These are phyloP conservation scores for Tulasnella sp. DNA, from an alignment of 768 basidiomycete species.

Conservation along the genomic window DNA sequence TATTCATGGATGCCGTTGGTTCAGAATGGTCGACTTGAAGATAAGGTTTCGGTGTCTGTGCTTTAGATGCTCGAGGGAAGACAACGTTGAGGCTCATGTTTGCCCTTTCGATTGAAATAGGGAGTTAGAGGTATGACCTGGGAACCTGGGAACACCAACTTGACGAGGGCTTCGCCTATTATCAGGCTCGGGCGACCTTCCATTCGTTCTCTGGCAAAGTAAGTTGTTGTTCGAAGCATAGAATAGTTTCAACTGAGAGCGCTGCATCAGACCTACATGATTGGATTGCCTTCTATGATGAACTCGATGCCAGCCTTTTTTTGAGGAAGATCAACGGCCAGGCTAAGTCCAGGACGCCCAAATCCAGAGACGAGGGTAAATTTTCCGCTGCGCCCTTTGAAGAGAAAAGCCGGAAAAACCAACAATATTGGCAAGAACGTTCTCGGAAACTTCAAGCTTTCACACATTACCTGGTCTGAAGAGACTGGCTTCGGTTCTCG, in stretches of 20 bases:
- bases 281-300: slow-evolving; percentile 91
- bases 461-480: too few species aligned
- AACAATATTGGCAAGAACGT: slow-evolving; percentile 90
- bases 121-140: slow-evolving; percentile 87
- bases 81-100: background rate
- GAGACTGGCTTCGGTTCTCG: too few species aligned
- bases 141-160: slow-evolving; percentile 95
- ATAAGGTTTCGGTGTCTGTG: slow-evolving; percentile 36
- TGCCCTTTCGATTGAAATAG: slow-evolving; percentile 38
- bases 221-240: slow-evolving; percentile 43
- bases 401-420: slow-evolving; percentile 60
- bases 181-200: slow-evolving; percentile 85
- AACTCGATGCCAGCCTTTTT: slow-evolving; percentile 79
- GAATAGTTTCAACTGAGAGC: too few species aligned
- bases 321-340: slow-evolving; percentile 79
- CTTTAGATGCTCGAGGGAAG: background rate
- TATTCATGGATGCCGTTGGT: slow-evolving; percentile 57
- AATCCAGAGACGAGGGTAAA: too few species aligned
- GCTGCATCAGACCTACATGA: slow-evolving; percentile 83
- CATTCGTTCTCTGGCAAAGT: slow-evolving; percentile 93
- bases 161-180: slow-evolving; percentile 78
- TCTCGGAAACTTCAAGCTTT: too few species aligned
- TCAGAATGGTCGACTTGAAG: slow-evolving; percentile 79
- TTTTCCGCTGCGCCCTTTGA: too few species aligned
- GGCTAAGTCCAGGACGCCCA: too few species aligned